Evolutionary conservation across 192 early-diverging fungal species (phyloP).

Genomic region (Irineochytrium annulatum): DNA sequence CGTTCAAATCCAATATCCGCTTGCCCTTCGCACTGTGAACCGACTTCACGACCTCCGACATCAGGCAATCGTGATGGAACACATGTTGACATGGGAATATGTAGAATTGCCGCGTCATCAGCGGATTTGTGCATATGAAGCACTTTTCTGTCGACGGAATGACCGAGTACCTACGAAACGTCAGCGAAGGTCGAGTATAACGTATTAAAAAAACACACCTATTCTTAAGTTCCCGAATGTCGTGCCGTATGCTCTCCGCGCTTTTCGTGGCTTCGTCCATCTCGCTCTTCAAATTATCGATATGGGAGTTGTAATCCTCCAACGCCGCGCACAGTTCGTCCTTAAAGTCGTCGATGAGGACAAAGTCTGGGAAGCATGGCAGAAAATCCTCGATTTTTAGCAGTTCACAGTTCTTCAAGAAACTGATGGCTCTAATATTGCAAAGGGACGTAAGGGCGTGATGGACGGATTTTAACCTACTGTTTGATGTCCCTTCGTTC

Average conservation of each 20-base stretch:
- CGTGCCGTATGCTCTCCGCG: constrained; percentile 87
- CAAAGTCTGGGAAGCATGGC: constrained; percentile 96
- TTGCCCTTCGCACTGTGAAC: constrained; percentile 42
- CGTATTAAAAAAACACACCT: constrained; percentile 53
- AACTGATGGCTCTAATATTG: constrained; percentile 69
- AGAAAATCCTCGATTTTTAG: constrained; percentile 94
- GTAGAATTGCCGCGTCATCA: constrained; percentile 86
- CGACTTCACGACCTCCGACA: constrained; percentile 48
- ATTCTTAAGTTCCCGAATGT: constrained; percentile 82
- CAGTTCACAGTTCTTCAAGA: constrained; percentile 72
- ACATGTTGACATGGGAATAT: constrained; percentile 94
- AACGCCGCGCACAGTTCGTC: constrained; percentile 88
- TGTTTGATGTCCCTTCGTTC: constrained; percentile 79
- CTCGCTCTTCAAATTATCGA: constrained; percentile 80
- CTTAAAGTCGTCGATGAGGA: constrained; percentile 96
- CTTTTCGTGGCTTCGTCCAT: constrained; percentile 95
- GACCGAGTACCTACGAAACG: constrained; percentile 53
- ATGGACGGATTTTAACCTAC: constrained; percentile 26
- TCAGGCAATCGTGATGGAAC: constrained; percentile 92
- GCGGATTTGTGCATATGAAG: constrained; percentile 67
- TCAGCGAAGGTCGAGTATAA: constrained; percentile 2
- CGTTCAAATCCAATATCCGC: constrained; percentile 55
- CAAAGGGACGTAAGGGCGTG: not conserved
- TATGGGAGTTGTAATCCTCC: constrained; percentile 87
- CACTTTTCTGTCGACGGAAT: constrained; percentile 73